Base-by-base conservation (phyloP, 495 filamentous ascomycete species). In the Tuber melanosporum region DNA sequence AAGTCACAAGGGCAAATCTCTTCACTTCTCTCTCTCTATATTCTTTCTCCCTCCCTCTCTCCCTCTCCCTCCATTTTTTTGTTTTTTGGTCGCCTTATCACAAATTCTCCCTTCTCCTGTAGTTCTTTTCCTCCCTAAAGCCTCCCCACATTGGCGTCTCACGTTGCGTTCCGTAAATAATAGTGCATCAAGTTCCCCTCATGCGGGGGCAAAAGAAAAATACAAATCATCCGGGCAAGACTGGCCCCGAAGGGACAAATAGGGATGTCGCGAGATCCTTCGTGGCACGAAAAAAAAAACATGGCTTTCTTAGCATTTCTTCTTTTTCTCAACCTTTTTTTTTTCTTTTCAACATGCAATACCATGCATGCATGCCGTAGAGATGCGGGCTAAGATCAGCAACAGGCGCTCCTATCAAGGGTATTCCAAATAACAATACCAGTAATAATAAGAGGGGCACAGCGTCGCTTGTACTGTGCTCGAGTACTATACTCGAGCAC, bases 311-410 rank as follows among this genome's bases (percentile, higher is more conserved):
- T 32, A 66, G 57, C 57, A 66, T 32, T 66, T 66, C 57, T n/a
- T 52, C 47, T 10, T 52, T 52, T 52, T n/a, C 47, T 52, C 47
- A n/a, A 52, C 22, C 39, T 5, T 52, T 57, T 49, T 49, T 49
- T 49, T 22, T 32, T n/a, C 26, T 66, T 66, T 66, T 32, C n/a
- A 32, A 15, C 26, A 66, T 66, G 57, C 57, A 32, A 66, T 66
- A 66, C 57, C 57, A 66, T 32, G 57, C 57, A 66, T 32, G 57
- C 57, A 66, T 32, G 57, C 57, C 57, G 57, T 15, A 66, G 57
- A 66, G n/a, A n/a, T 32, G 57, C n/a, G 32, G 57, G 57, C 15
- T 15, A 6, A 66, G 57, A 66, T 66, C 57, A 66, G 2, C n/a
- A 32, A 66, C 32, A 66, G 57, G 57, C 57, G 57, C 57, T 66